A percentile compares a stretch with the other conserved stretches of the same genome.
These are phyloP conservation scores for Chlamydomonas sp. DNA, from an alignment of 139 green algal genomes.

Conservation along the genomic window DNA sequence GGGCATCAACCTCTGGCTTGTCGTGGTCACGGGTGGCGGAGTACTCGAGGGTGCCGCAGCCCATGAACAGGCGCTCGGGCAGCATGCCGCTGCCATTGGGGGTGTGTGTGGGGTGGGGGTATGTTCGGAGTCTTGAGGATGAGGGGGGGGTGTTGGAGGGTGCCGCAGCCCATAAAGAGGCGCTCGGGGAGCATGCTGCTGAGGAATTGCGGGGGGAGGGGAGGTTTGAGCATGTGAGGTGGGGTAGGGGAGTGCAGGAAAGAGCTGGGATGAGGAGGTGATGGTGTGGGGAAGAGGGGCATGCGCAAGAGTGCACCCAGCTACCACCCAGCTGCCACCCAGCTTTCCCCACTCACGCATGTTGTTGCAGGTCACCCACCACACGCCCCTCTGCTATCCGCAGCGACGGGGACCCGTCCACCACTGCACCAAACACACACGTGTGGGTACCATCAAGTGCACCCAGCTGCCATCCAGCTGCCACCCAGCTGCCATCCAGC, in stretches of 20 bases:
- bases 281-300: too few species aligned
- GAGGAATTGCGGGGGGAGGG: background rate
- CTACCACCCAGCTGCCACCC: background rate
- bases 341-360: background rate
- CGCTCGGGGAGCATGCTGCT: constrained; percentile 37
- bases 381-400: constrained; percentile 6
- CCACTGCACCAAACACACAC: constrained; percentile 20
- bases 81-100: constrained; percentile 29
- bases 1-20: constrained; percentile 29
- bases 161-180: constrained; percentile 47
- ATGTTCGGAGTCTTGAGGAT: background rate
- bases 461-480: background rate
- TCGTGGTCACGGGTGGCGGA: constrained; percentile 37
- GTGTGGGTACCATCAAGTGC: too few species aligned
- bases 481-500: background rate
- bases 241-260: too few species aligned
- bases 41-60: constrained; percentile 48
- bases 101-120: too few species aligned
- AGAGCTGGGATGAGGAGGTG: too few species aligned
- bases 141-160: constrained; percentile 30
- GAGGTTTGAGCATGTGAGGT: too few species aligned
- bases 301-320: background rate
- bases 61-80: constrained; percentile 42
- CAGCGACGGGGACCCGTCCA: constrained; percentile 9
- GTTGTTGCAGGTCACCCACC: background rate